phyloP scores from a whole-genome alignment of 140 eudicot genomes.

The Cichorium intybus region DNA sequence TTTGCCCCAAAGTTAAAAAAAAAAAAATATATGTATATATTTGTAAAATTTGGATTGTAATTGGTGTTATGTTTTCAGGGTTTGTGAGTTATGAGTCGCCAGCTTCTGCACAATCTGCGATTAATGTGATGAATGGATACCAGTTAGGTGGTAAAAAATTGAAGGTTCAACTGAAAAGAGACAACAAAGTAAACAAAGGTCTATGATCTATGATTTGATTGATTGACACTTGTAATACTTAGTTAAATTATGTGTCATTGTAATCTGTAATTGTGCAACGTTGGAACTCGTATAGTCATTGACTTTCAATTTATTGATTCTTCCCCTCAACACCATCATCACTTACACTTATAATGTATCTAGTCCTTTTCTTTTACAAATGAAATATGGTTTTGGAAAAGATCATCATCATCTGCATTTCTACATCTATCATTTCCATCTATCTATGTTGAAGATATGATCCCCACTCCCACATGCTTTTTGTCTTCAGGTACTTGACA shows the following conservation, averaged over 20 bases:
- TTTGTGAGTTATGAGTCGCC: slow-evolving; percentile 91
- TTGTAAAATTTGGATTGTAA: no score
- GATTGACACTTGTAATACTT: slow-evolving; percentile 59
- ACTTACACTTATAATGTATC: slow-evolving; percentile 22
- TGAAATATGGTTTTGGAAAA: background rate
- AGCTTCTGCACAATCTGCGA: slow-evolving; percentile 79
- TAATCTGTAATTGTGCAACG: slow-evolving; percentile 62
- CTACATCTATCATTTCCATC: slow-evolving; percentile 3
- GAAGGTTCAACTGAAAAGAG: slow-evolving; percentile 96
- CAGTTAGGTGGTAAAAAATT: slow-evolving; percentile 92
- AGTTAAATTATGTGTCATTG: slow-evolving; percentile 39
- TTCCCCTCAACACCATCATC: slow-evolving; percentile 35
- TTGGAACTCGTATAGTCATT: slow-evolving; percentile 49
- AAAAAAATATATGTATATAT: no score
- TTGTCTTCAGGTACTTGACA: slow-evolving; percentile 29
- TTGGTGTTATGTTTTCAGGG: slow-evolving; percentile 46
- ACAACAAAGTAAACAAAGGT: slow-evolving; percentile 63
- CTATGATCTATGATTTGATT: slow-evolving; percentile 45
- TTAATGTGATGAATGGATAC: slow-evolving; percentile 81
- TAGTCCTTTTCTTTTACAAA: background rate
- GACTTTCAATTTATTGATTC: slow-evolving; percentile 79
- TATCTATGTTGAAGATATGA: background rate
- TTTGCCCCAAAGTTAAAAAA: no score
- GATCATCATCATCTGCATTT: background rate
- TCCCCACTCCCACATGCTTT: slow-evolving; percentile 4